Base-by-base conservation (phyloP, 768 basidiomycete genomes). In the Mycena epipterygia region DNA sequence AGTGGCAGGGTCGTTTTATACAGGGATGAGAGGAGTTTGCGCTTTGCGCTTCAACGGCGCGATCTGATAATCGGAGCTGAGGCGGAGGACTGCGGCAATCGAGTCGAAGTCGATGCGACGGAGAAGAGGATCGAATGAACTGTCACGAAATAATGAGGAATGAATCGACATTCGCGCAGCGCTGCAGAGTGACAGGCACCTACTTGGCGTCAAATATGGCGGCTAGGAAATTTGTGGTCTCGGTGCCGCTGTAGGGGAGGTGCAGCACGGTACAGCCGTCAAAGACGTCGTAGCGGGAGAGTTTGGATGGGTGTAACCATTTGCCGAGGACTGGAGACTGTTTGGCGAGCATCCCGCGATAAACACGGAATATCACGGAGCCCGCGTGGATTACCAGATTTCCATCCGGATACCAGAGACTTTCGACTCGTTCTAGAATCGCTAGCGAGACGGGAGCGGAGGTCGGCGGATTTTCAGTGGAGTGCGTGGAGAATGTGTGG, bases 121-220 rank as follows among this genome's bases (percentile, higher is more conserved):
- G 35, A 63, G 12, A 3, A 41, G 5, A 2, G 44, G 9, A 25
- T 69, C 55, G n/a, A 69, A 63, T 27, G 53, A 46, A 11, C 67
- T 67, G 14, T 5, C 11, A 16, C 25, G 14, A 17, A 2, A 19
- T 19, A 25, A n/a, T 19, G 13, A n/a, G n/a, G 19, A 17, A 41
- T 16, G 39, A 17, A 41, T 5, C 25, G 13, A 53, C 3, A 59
- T 37, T 11, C 41, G 14, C 8, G 8, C 27, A 29, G n/a, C 16
- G 17, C 16, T 1, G 30, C 3, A 37, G 5, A 39, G 25, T 21
- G 23, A 0, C 5, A 12, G 11, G n/a, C 19, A 30, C 52, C 30
- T 25, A 48, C 67, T 48, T n/a, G 23, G 60, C 33, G 3, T 68
- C 41, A 12, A 62, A 68, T 3, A 68, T 62, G 4, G 67, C 67